These are phyloP conservation scores for Lodderomyces jiufengensis DNA, from an alignment of 1,139 yeast species.

Conservation along the genomic window DNA sequence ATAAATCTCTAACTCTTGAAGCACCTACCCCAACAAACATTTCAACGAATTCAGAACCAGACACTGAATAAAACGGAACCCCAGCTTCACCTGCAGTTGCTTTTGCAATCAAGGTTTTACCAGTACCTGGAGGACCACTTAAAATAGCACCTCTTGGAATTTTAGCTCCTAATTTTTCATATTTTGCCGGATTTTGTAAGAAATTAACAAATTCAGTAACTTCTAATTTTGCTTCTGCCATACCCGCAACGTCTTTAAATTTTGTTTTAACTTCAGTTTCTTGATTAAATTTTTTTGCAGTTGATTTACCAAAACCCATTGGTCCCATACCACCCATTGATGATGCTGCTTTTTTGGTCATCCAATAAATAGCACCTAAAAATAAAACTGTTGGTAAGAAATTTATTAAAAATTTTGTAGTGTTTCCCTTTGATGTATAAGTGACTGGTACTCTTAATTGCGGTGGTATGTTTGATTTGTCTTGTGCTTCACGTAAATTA, in stretches of 20 bases:
- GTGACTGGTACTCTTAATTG: constrained; percentile 79
- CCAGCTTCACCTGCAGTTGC: constrained; percentile 99
- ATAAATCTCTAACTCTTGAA: constrained; percentile 90
- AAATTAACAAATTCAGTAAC: constrained; percentile 96
- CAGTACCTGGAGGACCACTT: constrained; percentile 99
- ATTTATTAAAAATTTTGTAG: constrained; percentile 61
- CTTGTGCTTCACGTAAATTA: constrained; percentile 72
- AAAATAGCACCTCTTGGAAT: constrained; percentile 97
- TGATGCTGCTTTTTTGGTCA: constrained; percentile 49
- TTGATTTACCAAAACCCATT: constrained; percentile 77
- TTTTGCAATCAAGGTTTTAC: constrained; percentile 94
- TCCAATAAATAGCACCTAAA: constrained; percentile 80
- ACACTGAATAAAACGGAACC: constrained; percentile 90
- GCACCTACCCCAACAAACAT: constrained; percentile 99
- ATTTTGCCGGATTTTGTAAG: constrained; percentile 82
- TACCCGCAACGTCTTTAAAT: constrained; percentile 95
- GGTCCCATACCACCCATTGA: constrained; percentile 63
- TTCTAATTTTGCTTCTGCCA: constrained; percentile 96
- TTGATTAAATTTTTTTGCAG: constrained; percentile 87
- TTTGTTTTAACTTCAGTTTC: constrained; percentile 86
- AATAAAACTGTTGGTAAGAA: constrained; percentile 78
- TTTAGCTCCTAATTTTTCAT: constrained; percentile 90
- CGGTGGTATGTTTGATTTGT: constrained; percentile 58
- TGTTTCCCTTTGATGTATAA: constrained; percentile 65
- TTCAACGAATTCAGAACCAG: constrained; percentile 98